Base-by-base conservation (phyloP, 2,329 filamentous ascomycete species). In the Trichoderma gracile region DNA sequence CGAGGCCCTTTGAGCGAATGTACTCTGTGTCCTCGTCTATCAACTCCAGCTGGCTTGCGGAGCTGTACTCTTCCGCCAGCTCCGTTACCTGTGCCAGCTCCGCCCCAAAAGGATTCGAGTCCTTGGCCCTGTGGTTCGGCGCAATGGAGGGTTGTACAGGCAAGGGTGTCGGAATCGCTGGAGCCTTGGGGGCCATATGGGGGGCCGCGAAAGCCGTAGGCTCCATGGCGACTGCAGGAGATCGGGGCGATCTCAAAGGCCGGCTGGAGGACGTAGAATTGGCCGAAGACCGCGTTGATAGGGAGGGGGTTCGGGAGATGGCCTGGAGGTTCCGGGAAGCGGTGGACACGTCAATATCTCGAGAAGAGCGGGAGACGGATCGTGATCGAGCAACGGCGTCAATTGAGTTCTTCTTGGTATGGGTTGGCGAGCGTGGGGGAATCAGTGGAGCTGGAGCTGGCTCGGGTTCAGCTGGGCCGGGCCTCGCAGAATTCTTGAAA, bases 61-160 rank as follows among this genome's bases (percentile, higher is more conserved):
- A 82, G 47, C 87, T 87, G 70, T 92, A 94, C 77, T 97, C 93
- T 78, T 98, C 95, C 0, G 90, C 94, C 17, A 97, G 85, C 77
- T 98, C 95, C 60, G 93, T 92, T 25, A 98, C 91, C 77, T 98
- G 90, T 64, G 92, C 92, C 60, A 98, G 81, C 77, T 99, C 95
- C 57, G 89, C 88, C 60, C 92, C 92, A 72, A 98, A 98, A 0
- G 94, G 94, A 75, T 95, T 86, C 52, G 77, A 70, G 30, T 80
- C 76, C 73, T 78, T 77, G 68, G 67, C 56, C 52, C 66, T 53
- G 25, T 66, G 70, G 30, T 80, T 80, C 63, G 78, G 77, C 73
- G 71, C 75, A 69, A 73, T 68, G 30, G 76, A 68, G 57, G 75
- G 68, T 56, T 73, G 69, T 62, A 73, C 73, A 55, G 74, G 66